Base-by-base conservation (phyloP, 352 stramenopile genomes). In the Pythium brassicae region DNA sequence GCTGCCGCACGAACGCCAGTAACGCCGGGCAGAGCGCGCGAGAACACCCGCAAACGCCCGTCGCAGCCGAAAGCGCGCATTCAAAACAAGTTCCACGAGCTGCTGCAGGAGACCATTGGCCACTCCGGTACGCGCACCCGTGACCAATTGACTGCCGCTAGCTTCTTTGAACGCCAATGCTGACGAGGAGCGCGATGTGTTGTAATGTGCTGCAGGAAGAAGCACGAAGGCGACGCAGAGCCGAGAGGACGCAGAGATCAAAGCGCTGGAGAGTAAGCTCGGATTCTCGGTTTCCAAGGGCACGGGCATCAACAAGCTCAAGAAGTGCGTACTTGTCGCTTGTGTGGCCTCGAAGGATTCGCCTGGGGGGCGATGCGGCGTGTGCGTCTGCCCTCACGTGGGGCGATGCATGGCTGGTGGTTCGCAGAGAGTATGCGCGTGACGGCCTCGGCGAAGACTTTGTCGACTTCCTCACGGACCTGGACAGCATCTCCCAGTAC, bases 361-460 rank as follows among this genome's bases (percentile, higher is more conserved):
- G 29, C 5, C 29, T 35, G 29, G 29, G 10, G 10, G 29, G 29
- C 29, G 20, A 23, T 39, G 49, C 10, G 3, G 9, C 20, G 9
- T n/a, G 2, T 20, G 53, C 7, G 17, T 14, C 40, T 27, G 17
- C 14, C n/a, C 19, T 35, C 29, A 35, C 29, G 29, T 35, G 29
- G 29, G 4, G 29, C 10, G 29, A 35, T 35, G 29, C 29, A 10
- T 35, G 29, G 29, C 5, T 35, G 29, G 29, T 4, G 4, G 29
- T n/a, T 35, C 29, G 2, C 51, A 92, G 82, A 43, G 84, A 94
- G 61, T 94, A 85, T 65, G 71, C 73, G 40, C 86, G 84, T 29
- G 84, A 94, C 55, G 84, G 84, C 27, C 50, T 94, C 14, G 84
- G 84, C 29, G 79, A 89, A 40, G 84, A 94, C 57, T 94, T 94